Evolutionary conservation across 2,329 filamentous ascomycete species (phyloP).

Genomic region (Coniochaeta pulveracea): DNA sequence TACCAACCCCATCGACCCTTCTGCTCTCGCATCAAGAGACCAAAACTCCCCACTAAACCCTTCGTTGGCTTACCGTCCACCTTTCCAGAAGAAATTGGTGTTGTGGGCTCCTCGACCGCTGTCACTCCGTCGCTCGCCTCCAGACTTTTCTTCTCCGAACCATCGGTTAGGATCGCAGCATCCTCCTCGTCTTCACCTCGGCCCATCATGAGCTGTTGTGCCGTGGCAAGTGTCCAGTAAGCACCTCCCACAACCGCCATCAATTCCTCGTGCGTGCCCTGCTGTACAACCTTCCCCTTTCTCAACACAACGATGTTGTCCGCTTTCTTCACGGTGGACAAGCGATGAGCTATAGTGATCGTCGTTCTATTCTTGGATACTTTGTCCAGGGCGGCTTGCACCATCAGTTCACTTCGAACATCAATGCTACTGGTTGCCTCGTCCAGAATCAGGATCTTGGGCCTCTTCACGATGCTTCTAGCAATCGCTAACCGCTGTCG

Average conservation of each 20-base stretch:
- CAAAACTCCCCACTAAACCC: conserved; percentile 37
- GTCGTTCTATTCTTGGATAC: conserved; percentile 16
- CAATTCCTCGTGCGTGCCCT: conserved; percentile 63
- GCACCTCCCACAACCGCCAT: conserved; percentile 46
- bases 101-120: conserved; percentile 20
- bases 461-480: conserved; percentile 16
- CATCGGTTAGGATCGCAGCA: conserved; percentile 13
- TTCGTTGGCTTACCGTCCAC: conserved; percentile 15
- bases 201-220: conserved; percentile 42
- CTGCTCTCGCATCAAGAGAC: conserved; percentile 43
- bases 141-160: conserved; percentile 25
- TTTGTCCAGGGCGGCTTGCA: conserved; percentile 17
- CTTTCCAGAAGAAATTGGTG: conserved; percentile 14
- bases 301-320: conserved; percentile 68
- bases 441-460: conserved; percentile 18
- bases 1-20: conserved; percentile 36
- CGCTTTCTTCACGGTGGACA: conserved; percentile 63
- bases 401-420: conserved; percentile 20
- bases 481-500: conserved; percentile 63
- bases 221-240: conserved; percentile 54
- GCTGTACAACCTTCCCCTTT: conserved; percentile 57
- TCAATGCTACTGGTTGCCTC: conserved; percentile 38
- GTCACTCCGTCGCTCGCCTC: too few species aligned
- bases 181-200: conserved; percentile 22
- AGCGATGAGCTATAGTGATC: conserved; percentile 54